A percentile compares a stretch with the other conserved stretches of the same genome.
phyloP scores from a whole-genome alignment of 768 basidiomycete species.

The Termitomyces sp. region DNA sequence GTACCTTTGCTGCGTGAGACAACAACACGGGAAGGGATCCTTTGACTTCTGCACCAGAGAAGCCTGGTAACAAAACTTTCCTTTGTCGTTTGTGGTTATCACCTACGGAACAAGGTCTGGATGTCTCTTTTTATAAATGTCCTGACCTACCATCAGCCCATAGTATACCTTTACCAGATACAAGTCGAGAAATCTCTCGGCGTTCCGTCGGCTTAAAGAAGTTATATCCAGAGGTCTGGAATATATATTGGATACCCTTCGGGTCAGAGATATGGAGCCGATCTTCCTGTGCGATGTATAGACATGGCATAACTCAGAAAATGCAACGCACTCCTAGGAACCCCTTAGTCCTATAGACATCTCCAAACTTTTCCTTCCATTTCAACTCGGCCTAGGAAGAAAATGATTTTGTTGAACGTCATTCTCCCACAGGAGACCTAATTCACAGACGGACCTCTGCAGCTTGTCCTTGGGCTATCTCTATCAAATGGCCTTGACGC shows the following conservation, averaged over 20 bases:
- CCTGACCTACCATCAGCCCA: conserved; percentile 33
- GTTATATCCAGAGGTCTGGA: conserved; percentile 35
- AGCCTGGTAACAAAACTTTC: conserved; percentile 41
- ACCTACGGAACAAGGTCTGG: conserved; percentile 10
- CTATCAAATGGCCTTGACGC: conserved; percentile 20
- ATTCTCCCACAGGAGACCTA: neutral
- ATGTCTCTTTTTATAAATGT: neutral
- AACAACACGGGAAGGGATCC: conserved; percentile 35
- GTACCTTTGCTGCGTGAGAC: conserved; percentile 26
- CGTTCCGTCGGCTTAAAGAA: conserved; percentile 35
- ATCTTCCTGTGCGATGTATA: conserved; percentile 27
- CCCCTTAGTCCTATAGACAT: conserved; percentile 31
- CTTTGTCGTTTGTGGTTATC: conserved; percentile 41
- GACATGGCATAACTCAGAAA: neutral
- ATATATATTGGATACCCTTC: conserved; percentile 41
- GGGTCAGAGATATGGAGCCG: conserved; percentile 41
- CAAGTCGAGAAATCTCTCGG: conserved; percentile 26
- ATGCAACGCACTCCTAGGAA: conserved; percentile 29
- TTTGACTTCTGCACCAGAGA: conserved; percentile 34
- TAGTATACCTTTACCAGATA: conserved; percentile 29
- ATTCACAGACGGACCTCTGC: conserved; percentile 20
- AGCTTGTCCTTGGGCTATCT: conserved; percentile 28
- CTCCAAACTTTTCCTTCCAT: conserved; percentile 39
- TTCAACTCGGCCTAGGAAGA: conserved; percentile 31
- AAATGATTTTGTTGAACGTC: neutral